phyloP scores from a whole-genome alignment of 2,329 filamentous ascomycete species.

The Chaetomiaceae sp. region DNA sequence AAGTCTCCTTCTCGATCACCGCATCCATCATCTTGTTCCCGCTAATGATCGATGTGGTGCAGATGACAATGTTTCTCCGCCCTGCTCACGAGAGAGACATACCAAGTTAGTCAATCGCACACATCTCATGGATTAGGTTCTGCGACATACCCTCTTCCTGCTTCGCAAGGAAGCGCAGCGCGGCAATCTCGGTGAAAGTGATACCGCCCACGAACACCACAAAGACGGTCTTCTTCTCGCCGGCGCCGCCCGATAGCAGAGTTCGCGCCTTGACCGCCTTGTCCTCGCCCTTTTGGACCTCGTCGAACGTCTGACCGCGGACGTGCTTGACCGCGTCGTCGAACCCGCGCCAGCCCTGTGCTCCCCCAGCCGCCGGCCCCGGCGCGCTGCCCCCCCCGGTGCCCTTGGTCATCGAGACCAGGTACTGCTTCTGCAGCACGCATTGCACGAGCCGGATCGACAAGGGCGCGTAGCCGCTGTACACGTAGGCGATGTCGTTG shows the following conservation, averaged over 20 bases:
- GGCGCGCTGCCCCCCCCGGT: constrained; percentile 43
- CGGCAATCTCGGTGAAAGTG: constrained; percentile 93
- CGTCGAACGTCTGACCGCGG: constrained; percentile 82
- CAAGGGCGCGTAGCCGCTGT: constrained; percentile 91
- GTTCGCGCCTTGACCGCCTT: constrained; percentile 84
- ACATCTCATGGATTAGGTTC: too few relatives aligned
- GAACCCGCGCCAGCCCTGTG: constrained; percentile 86
- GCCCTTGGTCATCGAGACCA: constrained; percentile 64
- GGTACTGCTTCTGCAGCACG: constrained; percentile 81
- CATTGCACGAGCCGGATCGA: constrained; percentile 89
- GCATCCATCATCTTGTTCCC: constrained; percentile 85
- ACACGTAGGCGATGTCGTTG: constrained; percentile 94
- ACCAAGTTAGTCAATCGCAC: constrained; percentile 4
- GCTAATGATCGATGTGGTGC: constrained; percentile 84
- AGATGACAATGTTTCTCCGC: constrained; percentile 80
- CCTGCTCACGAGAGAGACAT: constrained; percentile 34
- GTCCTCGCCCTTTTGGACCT: constrained; percentile 86
- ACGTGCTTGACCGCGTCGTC: constrained; percentile 87
- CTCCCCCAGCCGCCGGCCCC: constrained; percentile 48
- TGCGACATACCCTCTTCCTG: constrained; percentile 63
- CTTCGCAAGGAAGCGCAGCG: constrained; percentile 80
- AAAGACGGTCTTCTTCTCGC: constrained; percentile 76
- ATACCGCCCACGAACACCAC: constrained; percentile 98
- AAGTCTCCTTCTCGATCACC: constrained; percentile 67
- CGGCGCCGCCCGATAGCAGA: constrained; percentile 63